Percentiles rank a stretch among this genome's conserved stretches.
phyloP scores from a whole-genome alignment of 2,329 filamentous ascomycete species.

The Aaosphaeria pasadenensis region DNA sequence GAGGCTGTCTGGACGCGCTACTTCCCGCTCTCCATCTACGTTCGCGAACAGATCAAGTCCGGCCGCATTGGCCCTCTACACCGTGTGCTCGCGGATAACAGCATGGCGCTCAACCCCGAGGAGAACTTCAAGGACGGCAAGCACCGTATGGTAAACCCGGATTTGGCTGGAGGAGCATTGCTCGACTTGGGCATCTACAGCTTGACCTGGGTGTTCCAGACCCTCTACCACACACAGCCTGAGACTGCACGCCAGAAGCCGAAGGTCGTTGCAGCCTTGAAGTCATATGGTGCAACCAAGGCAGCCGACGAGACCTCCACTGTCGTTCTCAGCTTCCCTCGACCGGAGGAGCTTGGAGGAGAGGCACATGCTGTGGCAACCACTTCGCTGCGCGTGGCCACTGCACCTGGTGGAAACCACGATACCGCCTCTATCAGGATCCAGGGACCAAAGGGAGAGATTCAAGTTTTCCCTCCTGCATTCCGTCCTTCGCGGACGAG shows the following conservation, averaged over 20 bases:
- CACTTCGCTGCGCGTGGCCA: slow-evolving; percentile 41
- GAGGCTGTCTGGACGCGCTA: slow-evolving; percentile 82
- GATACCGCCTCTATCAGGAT: slow-evolving; percentile 70
- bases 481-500: slow-evolving; percentile 66
- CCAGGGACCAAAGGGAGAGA: slow-evolving; percentile 77
- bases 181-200: slow-evolving; percentile 87
- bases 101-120: slow-evolving; percentile 59
- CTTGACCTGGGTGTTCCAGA: slow-evolving; percentile 87
- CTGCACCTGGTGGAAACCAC: slow-evolving; percentile 54
- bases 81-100: slow-evolving; percentile 57
- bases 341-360: slow-evolving; percentile 46
- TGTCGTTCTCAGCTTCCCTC: slow-evolving; percentile 73
- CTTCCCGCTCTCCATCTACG: slow-evolving; percentile 77
- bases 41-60: slow-evolving; percentile 62
- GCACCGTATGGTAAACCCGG: slow-evolving; percentile 78
- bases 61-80: slow-evolving; percentile 55
- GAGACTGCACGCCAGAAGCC: slow-evolving; percentile 63
- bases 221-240: slow-evolving; percentile 76
- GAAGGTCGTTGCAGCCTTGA: slow-evolving; percentile 62
- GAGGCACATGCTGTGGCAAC: slow-evolving; percentile 70
- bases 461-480: slow-evolving; percentile 72
- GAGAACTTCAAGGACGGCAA: slow-evolving; percentile 49
- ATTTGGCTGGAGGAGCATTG: slow-evolving; percentile 78
- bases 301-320: slow-evolving; percentile 77
- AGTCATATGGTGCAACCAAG: slow-evolving; percentile 68